Evolutionary conservation across 345 rosid species (phyloP).

Genomic region (Reutealis trisperma): DNA sequence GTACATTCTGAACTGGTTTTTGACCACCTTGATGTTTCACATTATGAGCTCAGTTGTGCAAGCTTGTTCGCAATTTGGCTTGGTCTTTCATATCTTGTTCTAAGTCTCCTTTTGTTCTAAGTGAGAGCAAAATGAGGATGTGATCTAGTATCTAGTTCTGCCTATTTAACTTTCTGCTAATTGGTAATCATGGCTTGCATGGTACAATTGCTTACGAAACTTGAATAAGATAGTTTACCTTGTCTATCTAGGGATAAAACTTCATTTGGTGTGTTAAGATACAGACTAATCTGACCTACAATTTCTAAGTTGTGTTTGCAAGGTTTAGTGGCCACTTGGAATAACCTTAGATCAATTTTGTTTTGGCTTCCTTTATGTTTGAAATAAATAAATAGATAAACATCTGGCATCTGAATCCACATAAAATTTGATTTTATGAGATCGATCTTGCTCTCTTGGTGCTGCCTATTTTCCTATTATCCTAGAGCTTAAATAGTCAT

Average conservation of each 20-base stretch:
- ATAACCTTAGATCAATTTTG: neutral
- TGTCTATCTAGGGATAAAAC: neutral
- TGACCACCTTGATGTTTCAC: neutral
- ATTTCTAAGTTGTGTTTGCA: neutral
- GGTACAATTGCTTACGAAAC: neutral
- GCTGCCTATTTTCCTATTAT: neutral
- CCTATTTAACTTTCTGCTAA: neutral
- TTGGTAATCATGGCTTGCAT: neutral
- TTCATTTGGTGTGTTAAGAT: neutral
- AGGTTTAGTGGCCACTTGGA: neutral
- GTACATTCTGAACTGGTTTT: neutral
- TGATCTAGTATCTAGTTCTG: neutral
- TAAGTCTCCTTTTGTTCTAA: neutral
- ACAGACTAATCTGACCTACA: neutral
- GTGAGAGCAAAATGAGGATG: neutral
- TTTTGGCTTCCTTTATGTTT: neutral
- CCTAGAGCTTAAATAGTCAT: no score
- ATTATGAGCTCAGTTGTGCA: neutral
- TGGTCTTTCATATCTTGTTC: neutral
- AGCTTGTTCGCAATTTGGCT: neutral
- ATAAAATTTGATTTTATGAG: neutral
- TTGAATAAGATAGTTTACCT: neutral
- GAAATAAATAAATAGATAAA: neutral
- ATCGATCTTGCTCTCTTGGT: neutral
- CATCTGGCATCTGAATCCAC: neutral